phyloP scores from a whole-genome alignment of 2,329 filamentous ascomycete genomes.

The Boeremia exigua region DNA sequence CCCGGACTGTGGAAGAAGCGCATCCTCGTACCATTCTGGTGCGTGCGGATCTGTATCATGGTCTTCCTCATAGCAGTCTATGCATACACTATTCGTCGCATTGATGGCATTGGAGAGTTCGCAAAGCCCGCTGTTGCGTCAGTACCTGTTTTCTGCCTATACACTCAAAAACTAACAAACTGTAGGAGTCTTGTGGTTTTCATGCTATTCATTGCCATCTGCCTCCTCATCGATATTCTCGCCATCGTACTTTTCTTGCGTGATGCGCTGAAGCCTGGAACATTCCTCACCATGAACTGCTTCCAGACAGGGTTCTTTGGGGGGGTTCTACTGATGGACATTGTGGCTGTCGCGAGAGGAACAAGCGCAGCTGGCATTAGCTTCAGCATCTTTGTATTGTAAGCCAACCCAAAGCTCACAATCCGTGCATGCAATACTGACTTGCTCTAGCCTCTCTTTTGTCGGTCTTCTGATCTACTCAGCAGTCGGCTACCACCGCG shows the following conservation, averaged over 20 bases:
- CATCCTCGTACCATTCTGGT: constrained; percentile 48
- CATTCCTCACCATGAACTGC: constrained; percentile 46
- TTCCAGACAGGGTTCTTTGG: constrained; percentile 47
- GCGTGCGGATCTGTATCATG: constrained; percentile 42
- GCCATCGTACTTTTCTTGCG: constrained; percentile 45
- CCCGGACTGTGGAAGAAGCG: constrained; percentile 46
- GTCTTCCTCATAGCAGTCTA: constrained; percentile 41
- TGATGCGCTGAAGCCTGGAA: constrained; percentile 38
- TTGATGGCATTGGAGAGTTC: constrained; percentile 26
- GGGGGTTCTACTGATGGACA: constrained; percentile 39
- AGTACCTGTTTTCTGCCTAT: neutral
- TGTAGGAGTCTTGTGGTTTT: constrained; percentile 40
- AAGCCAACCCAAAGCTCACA: constrained; percentile 18
- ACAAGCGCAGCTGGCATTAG: constrained; percentile 32
- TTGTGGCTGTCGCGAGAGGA: constrained; percentile 33
- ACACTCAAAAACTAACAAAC: constrained; percentile 23
- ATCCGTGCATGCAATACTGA: constrained; percentile 5
- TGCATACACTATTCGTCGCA: constrained; percentile 27
- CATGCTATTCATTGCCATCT: constrained; percentile 41
- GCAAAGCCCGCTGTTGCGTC: constrained; percentile 32
- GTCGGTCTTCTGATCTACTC: constrained; percentile 51
- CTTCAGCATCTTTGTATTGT: constrained; percentile 47
- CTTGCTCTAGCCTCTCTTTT: constrained; percentile 39
- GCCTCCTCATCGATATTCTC: constrained; percentile 44
- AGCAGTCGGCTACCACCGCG: constrained; percentile 42